Evolutionary conservation across 2,329 filamentous ascomycete species (phyloP).

Genomic region (Coniochaeta ligniaria): DNA sequence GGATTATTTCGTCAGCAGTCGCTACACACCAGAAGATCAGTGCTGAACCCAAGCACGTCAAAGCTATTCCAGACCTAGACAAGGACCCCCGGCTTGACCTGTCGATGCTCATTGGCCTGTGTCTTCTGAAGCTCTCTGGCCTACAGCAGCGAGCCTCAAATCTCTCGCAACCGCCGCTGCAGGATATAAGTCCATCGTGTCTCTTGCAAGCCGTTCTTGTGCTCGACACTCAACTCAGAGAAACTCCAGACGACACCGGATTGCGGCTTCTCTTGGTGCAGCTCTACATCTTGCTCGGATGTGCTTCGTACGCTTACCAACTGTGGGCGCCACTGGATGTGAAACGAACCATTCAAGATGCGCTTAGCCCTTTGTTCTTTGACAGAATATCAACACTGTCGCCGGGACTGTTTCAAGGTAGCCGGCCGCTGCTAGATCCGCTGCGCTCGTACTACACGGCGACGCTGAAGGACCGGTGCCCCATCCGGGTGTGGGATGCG

Average conservation of each 20-base stretch:
- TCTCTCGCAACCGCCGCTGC: slow-evolving; percentile 9
- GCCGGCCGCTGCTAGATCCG: slow-evolving; percentile 29
- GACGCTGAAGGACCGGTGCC: slow-evolving; percentile 29
- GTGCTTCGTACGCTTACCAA: slow-evolving; percentile 35
- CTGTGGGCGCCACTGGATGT: slow-evolving; percentile 45
- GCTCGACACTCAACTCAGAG: slow-evolving; percentile 40
- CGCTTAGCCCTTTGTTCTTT: slow-evolving; percentile 45
- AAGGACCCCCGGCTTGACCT: slow-evolving; percentile 25
- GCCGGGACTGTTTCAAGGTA: slow-evolving; percentile 32
- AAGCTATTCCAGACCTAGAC: slow-evolving; percentile 16
- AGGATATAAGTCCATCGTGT: slow-evolving; percentile 15
- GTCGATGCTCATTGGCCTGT: slow-evolving; percentile 19
- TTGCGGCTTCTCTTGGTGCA: slow-evolving; percentile 44
- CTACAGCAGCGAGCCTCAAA: slow-evolving; percentile 9
- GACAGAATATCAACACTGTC: slow-evolving; percentile 47
- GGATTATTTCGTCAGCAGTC: slow-evolving; percentile 13
- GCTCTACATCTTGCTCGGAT: slow-evolving; percentile 43
- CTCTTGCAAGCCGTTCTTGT: slow-evolving; percentile 42
- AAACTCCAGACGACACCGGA: slow-evolving; percentile 36
- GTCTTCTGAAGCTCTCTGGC: slow-evolving; percentile 22
- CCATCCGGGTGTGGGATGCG: slow-evolving; percentile 37
- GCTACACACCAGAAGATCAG: slow-evolving; percentile 14
- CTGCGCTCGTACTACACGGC: slow-evolving; percentile 37
- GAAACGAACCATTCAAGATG: slow-evolving; percentile 52
- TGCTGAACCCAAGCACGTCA: slow-evolving; percentile 11